Evolutionary conservation across 495 filamentous ascomycete species (phyloP).

Genomic region (Podospora bellae-mahoneyi): DNA sequence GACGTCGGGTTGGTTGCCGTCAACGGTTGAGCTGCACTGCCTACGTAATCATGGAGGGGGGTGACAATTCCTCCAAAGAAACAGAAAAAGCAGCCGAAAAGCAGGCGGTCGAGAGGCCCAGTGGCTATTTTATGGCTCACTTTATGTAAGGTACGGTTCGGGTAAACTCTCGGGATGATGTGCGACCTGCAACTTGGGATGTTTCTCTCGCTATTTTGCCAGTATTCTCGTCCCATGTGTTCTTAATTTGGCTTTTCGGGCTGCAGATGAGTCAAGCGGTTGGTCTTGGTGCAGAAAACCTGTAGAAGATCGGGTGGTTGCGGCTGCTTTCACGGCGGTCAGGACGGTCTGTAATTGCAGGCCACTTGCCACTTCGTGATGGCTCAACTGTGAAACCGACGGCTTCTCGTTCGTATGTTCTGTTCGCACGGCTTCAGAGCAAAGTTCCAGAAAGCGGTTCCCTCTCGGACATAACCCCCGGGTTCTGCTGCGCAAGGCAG

Average conservation of each 20-base stretch:
- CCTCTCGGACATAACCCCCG: neutral
- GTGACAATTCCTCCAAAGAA: neutral
- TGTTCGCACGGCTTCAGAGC: neutral
- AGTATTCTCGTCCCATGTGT: conserved; percentile 2
- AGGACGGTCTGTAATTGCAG: neutral
- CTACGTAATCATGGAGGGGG: conserved; percentile 11
- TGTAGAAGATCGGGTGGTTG: too few relatives aligned
- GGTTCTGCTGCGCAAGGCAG: neutral
- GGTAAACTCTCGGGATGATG: conserved; percentile 2
- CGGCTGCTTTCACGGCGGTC: too few relatives aligned
- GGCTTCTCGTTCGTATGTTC: neutral
- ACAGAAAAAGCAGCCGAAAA: neutral
- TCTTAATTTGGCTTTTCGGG: conserved; percentile 3
- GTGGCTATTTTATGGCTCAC: conserved; percentile 2
- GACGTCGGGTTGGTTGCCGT: neutral
- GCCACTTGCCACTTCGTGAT: conserved; percentile 1
- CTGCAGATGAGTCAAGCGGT: conserved; percentile 1
- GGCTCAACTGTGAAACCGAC: conserved; percentile 1
- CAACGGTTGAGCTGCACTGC: neutral
- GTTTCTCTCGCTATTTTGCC: neutral
- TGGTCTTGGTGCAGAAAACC: neutral
- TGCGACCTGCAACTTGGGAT: conserved; percentile 3
- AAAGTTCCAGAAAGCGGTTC: conserved; percentile 1
- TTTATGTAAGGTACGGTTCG: neutral
- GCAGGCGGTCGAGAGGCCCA: conserved; percentile 4